phyloP scores from a whole-genome alignment of 805 yeast species.

The Danielia oregonensis region DNA sequence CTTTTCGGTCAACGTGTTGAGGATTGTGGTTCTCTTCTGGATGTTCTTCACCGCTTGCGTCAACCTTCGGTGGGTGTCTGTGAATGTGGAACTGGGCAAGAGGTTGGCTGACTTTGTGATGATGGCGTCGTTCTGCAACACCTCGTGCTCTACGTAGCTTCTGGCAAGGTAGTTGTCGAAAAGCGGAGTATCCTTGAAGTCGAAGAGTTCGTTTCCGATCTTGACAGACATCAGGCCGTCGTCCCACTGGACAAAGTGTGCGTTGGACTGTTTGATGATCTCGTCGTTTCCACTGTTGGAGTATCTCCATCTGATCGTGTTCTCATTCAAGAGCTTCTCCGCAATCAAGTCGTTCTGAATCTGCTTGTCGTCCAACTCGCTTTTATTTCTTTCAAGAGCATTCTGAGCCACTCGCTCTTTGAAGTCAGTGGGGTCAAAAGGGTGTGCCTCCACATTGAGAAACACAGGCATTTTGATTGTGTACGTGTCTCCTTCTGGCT shows the following conservation, averaged over 20 bases:
- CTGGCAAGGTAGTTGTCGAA: constrained; percentile 70
- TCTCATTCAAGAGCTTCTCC: constrained; percentile 68
- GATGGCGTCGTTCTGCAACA: constrained; percentile 65
- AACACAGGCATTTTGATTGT: constrained; percentile 76
- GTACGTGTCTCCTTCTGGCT: constrained; percentile 35
- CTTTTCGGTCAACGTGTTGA: constrained; percentile 49
- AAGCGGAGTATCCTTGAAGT: constrained; percentile 59
- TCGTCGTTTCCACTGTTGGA: constrained; percentile 68
- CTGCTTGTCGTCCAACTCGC: constrained; percentile 37
- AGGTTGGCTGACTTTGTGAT: constrained; percentile 66
- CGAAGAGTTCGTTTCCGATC: constrained; percentile 84
- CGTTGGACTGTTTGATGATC: constrained; percentile 80
- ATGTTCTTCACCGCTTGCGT: constrained; percentile 63
- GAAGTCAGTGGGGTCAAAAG: constrained; percentile 75
- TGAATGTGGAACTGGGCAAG: constrained; percentile 86
- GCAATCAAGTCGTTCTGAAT: constrained; percentile 48
- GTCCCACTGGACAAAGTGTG: constrained; percentile 89
- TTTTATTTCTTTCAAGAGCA: constrained; percentile 22
- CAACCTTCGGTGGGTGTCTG: constrained; percentile 75
- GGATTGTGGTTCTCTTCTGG: constrained; percentile 45
- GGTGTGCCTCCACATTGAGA: constrained; percentile 75
- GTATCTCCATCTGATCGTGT: constrained; percentile 93
- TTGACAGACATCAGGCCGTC: constrained; percentile 87
- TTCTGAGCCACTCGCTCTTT: constrained; percentile 45
- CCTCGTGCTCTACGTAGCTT: constrained; percentile 66